These are phyloP conservation scores for Schizochytrium sp. DNA, from an alignment of 108 stramenopile species.

Conservation along the genomic window DNA sequence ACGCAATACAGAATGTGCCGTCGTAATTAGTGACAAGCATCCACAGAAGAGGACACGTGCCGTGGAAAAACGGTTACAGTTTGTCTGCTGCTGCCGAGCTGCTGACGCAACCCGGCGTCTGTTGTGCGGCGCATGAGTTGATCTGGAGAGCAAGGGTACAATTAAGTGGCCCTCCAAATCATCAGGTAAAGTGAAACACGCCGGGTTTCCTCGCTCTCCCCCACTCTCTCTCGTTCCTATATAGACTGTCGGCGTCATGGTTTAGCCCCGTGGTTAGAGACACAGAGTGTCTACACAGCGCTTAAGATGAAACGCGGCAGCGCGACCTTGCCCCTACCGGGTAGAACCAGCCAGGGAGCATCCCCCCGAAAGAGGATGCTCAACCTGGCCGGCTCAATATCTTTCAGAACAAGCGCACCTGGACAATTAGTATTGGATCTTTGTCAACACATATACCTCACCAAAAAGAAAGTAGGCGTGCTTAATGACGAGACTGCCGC, in stretches of 20 bases:
- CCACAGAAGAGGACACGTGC: background rate
- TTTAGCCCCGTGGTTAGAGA: background rate
- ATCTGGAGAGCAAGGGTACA: background rate
- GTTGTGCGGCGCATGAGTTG: background rate
- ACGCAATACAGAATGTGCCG: background rate
- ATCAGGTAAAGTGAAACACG: background rate
- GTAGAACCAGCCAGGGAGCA: background rate
- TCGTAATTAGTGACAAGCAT: background rate
- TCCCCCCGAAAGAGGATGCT: background rate
- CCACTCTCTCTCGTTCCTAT: too few relatives aligned
- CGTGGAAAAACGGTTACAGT: background rate
- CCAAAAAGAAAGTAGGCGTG: constrained; percentile 2
- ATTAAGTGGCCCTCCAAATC: background rate
- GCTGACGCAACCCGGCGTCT: background rate
- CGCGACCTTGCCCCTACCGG: background rate
- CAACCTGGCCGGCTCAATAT: background rate
- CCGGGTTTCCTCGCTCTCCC: too few relatives aligned
- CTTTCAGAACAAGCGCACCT: background rate
- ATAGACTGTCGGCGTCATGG: background rate
- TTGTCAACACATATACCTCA: background rate
- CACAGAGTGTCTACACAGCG: background rate
- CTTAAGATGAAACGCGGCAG: background rate
- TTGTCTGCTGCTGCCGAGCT: background rate
- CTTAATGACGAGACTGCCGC: background rate
- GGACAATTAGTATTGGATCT: background rate